Conservation (phyloP, 495 filamentous ascomycete genomes). For the Hypomontagnella submonticulosa region DNA sequence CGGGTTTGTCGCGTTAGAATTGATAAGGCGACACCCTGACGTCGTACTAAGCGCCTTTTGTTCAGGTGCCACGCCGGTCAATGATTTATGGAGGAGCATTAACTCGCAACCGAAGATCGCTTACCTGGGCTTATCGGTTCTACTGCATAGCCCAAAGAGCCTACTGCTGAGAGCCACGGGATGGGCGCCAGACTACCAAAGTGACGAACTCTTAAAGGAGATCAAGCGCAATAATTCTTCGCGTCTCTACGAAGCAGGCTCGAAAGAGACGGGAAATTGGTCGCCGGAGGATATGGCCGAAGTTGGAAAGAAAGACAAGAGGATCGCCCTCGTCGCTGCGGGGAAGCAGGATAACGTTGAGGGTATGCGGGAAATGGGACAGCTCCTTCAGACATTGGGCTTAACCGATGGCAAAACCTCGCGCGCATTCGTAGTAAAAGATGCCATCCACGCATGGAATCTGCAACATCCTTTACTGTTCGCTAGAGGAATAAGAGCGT, state of each 20-base stretch:
- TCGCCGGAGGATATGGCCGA: slow-evolving; percentile 25
- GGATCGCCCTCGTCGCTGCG: slow-evolving; percentile 43
- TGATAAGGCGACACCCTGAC: slow-evolving; percentile 45
- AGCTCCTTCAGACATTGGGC: slow-evolving; percentile 37
- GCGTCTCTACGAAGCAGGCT: slow-evolving; percentile 18
- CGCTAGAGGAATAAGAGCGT: slow-evolving; percentile 46
- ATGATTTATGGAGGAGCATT: slow-evolving; percentile 35
- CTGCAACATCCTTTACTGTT: slow-evolving; percentile 50
- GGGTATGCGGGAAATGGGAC: slow-evolving; percentile 40
- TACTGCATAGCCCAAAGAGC: slow-evolving; percentile 34
- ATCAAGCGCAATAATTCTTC: slow-evolving; percentile 40
- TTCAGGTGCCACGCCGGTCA: slow-evolving; percentile 44
- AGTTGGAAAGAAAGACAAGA: slow-evolving; percentile 41
- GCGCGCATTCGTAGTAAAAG: slow-evolving; percentile 47
- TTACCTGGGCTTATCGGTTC: slow-evolving; percentile 27
- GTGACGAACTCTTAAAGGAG: slow-evolving; percentile 43
- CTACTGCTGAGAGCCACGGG: slow-evolving; percentile 29
- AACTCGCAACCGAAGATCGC: slow-evolving; percentile 32
- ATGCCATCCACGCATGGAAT: slow-evolving; percentile 52
- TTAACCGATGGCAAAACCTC: slow-evolving; percentile 27
- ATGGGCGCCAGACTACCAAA: slow-evolving; percentile 34
- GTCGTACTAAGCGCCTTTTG: slow-evolving; percentile 41
- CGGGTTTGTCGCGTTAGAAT: slow-evolving; percentile 42
- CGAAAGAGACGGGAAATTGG: slow-evolving; percentile 30
- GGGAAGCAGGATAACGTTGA: slow-evolving; percentile 48